Evolutionary conservation across 345 rosid genomes (phyloP).

Genomic region (Punica granatum): DNA sequence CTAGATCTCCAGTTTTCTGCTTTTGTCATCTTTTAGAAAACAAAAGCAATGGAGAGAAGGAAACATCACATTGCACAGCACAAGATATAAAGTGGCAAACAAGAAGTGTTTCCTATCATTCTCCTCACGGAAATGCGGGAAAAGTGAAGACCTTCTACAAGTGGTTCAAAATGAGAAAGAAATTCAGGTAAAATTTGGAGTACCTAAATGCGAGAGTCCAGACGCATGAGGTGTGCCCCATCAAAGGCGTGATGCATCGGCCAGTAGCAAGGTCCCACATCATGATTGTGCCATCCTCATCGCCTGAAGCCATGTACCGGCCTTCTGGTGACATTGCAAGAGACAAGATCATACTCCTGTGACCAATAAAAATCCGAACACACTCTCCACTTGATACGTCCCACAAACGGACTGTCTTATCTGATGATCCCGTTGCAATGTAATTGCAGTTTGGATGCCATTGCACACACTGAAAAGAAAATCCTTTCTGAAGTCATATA

Average conservation of each 20-base stretch:
- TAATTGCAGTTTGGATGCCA: slow-evolving; percentile 99
- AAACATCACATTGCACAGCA: not conserved
- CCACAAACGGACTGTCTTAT: slow-evolving; percentile 90
- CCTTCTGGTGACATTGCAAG: slow-evolving; percentile 97
- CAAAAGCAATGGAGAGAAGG: not conserved
- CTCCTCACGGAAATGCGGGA: not conserved
- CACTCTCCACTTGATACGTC: slow-evolving; percentile 93
- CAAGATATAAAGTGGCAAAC: not conserved
- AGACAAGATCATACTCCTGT: slow-evolving; percentile 70
- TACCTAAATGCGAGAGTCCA: slow-evolving; percentile 94
- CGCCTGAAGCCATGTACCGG: slow-evolving; percentile 91
- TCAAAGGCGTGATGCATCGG: slow-evolving; percentile 83
- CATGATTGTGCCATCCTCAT: slow-evolving; percentile 92
- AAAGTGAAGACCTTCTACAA: not conserved
- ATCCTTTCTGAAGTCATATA: not conserved
- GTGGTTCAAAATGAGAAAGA: not conserved
- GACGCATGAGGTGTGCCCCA: slow-evolving; percentile 87
- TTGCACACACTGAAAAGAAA: slow-evolving; percentile 60
- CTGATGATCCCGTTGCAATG: slow-evolving; percentile 88
- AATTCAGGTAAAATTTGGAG: not conserved
- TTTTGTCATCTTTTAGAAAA: not conserved
- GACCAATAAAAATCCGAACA: slow-evolving; percentile 80
- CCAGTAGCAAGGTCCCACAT: slow-evolving; percentile 98
- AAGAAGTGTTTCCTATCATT: not conserved
- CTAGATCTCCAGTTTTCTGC: not conserved